phyloP scores from a whole-genome alignment of 345 rosid species.

The Combretum micranthum region DNA sequence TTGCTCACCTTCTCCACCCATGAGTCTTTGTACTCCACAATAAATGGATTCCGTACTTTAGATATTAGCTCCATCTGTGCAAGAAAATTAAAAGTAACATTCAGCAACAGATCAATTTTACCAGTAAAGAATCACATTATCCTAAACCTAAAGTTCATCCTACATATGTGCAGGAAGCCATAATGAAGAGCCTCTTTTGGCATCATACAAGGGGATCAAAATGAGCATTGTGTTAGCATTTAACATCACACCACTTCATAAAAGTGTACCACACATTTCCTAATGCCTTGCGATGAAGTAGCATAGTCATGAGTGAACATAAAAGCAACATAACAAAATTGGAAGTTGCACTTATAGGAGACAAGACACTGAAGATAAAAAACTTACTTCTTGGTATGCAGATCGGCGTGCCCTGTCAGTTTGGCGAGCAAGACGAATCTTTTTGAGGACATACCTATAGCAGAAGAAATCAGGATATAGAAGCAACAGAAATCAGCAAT shows the following conservation, averaged over 20 bases:
- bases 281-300: too few species aligned
- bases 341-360: too few species aligned
- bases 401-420: constrained; percentile 90
- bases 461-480: background rate
- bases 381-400: constrained; percentile 84
- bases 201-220: too few species aligned
- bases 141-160: too few species aligned
- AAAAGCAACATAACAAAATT: too few species aligned
- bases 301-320: too few species aligned
- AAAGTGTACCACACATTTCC: too few species aligned
- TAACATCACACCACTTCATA: too few species aligned
- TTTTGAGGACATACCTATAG: constrained; percentile 80
- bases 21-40: constrained; percentile 95
- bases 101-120: background rate
- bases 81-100: constrained; percentile 11
- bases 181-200: too few species aligned
- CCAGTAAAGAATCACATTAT: too few species aligned
- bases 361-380: background rate
- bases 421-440: constrained; percentile 93
- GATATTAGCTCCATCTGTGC: constrained; percentile 93
- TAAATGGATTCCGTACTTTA: constrained; percentile 69
- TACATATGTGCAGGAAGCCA: too few species aligned
- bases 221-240: too few species aligned
- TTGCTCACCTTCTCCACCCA: constrained; percentile 89
- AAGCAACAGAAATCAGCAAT: background rate